Percentiles rank a stretch among this genome's conserved stretches.
phyloP scores from a whole-genome alignment of 306 rosid genomes.

The Lupinus albus region DNA sequence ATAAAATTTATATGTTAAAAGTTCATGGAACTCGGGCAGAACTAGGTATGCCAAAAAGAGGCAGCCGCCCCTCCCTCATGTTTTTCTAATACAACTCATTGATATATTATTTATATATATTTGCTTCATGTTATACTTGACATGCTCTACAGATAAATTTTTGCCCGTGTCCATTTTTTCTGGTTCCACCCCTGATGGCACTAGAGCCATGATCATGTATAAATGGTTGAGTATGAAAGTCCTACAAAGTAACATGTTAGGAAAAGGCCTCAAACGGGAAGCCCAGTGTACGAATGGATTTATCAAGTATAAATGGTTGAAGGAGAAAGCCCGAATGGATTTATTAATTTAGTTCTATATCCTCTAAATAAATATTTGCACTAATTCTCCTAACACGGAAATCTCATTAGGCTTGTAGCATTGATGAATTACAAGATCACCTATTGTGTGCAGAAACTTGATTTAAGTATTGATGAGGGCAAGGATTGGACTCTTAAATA shows the following conservation, averaged over 20 bases:
- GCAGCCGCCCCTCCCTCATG: too few relatives aligned
- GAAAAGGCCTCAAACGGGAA: too few relatives aligned
- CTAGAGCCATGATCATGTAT: constrained; percentile 3
- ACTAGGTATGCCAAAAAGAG: too few relatives aligned
- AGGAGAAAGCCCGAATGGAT: background rate
- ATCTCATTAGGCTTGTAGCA: background rate
- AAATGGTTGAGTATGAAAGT: background rate
- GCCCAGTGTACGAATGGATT: too few relatives aligned
- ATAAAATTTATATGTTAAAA: constrained; percentile 38
- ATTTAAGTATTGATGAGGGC: background rate
- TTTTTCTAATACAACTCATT: too few relatives aligned
- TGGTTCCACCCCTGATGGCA: background rate
- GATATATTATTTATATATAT: too few relatives aligned
- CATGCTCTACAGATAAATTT: too few relatives aligned
- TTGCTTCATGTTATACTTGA: too few relatives aligned
- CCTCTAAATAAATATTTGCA: background rate
- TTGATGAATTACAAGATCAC: background rate
- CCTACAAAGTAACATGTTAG: too few relatives aligned
- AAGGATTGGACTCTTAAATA: background rate
- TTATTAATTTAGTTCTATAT: background rate
- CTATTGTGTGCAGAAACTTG: background rate
- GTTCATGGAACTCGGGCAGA: background rate
- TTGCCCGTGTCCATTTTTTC: too few relatives aligned
- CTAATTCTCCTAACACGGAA: background rate
- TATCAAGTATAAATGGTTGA: constrained; percentile 11